These are phyloP conservation scores for Naganishia albida DNA, from an alignment of 1,284 basidiomycete species.

Conservation along the genomic window DNA sequence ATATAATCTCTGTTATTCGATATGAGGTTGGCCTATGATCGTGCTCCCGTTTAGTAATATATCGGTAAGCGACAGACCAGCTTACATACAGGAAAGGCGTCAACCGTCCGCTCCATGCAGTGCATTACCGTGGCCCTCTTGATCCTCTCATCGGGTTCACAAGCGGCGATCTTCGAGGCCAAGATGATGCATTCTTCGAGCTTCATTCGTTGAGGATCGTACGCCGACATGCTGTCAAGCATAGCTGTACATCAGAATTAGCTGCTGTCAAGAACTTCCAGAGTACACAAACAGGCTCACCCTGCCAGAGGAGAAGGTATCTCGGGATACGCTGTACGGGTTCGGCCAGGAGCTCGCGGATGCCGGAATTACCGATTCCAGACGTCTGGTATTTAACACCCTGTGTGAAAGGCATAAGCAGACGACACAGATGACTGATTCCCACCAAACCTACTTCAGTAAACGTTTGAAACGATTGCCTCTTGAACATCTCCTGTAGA, in stretches of 20 bases:
- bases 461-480: slow-evolving; percentile 74
- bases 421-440: background rate
- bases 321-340: slow-evolving; percentile 98
- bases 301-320: slow-evolving; percentile 89
- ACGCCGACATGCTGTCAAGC: slow-evolving; percentile 77
- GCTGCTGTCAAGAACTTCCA: background rate
- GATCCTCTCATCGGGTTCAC: slow-evolving; percentile 89
- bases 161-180: slow-evolving; percentile 85
- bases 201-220: slow-evolving; percentile 75
- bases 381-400: slow-evolving; percentile 83
- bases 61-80: background rate
- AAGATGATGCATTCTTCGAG: slow-evolving; percentile 83
- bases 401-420: slow-evolving; percentile 54
- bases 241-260: slow-evolving; percentile 58
- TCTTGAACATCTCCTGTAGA: slow-evolving; percentile 77
- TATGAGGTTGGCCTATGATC: slow-evolving; percentile 66
- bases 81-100: slow-evolving; percentile 73
- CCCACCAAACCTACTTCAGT: slow-evolving; percentile 67
- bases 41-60: background rate
- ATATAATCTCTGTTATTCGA: slow-evolving; percentile 84
- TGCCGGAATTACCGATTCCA: slow-evolving; percentile 78
- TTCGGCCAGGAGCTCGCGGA: slow-evolving; percentile 94
- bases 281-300: slow-evolving; percentile 46
- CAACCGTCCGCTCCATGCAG: slow-evolving; percentile 79
- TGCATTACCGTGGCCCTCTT: slow-evolving; percentile 86